Evolutionary conservation across 805 yeast species (phyloP).

Genomic region (Myxozyma neotropica): DNA sequence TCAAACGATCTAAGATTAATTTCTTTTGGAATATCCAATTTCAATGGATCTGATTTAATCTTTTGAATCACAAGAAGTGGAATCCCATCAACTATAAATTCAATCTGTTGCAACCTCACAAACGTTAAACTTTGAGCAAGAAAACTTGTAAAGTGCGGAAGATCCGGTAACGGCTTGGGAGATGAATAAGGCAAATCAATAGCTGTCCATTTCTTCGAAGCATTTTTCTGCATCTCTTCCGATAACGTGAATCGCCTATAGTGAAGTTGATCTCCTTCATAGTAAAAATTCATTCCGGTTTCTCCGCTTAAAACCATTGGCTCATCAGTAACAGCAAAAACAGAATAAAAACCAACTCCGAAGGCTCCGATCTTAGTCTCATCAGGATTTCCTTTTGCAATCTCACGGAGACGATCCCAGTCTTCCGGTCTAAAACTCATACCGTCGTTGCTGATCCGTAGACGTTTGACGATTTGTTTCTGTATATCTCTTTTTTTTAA

Average conservation of each 20-base stretch:
- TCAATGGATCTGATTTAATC: constrained; percentile 31
- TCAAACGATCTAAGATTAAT: constrained; percentile 38
- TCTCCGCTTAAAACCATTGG: constrained; percentile 61
- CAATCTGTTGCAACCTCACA: constrained; percentile 40
- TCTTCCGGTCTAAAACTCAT: constrained; percentile 43
- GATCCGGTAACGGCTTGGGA: constrained; percentile 40
- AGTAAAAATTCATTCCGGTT: constrained; percentile 44
- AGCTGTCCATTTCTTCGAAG: constrained; percentile 41
- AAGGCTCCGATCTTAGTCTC: constrained; percentile 49
- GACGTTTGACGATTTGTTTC: constrained; percentile 36
- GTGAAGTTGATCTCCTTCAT: constrained; percentile 45
- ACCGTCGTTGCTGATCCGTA: constrained; percentile 45
- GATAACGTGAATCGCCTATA: constrained; percentile 38
- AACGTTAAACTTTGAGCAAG: constrained; percentile 46
- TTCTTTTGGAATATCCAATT: constrained; percentile 36
- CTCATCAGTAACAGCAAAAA: constrained; percentile 80
- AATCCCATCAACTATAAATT: constrained; percentile 39
- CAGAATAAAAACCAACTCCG: constrained; percentile 61
- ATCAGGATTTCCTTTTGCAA: constrained; percentile 49
- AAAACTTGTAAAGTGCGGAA: constrained; percentile 44
- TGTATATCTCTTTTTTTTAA: constrained; percentile 22
- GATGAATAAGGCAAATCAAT: constrained; percentile 45
- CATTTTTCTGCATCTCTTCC: constrained; percentile 22
- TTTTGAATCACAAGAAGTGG: constrained; percentile 40
- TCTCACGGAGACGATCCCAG: constrained; percentile 47